Evolutionary conservation across 495 filamentous ascomycete genomes (phyloP).

Genomic region (Thermochaetoides thermophila): DNA sequence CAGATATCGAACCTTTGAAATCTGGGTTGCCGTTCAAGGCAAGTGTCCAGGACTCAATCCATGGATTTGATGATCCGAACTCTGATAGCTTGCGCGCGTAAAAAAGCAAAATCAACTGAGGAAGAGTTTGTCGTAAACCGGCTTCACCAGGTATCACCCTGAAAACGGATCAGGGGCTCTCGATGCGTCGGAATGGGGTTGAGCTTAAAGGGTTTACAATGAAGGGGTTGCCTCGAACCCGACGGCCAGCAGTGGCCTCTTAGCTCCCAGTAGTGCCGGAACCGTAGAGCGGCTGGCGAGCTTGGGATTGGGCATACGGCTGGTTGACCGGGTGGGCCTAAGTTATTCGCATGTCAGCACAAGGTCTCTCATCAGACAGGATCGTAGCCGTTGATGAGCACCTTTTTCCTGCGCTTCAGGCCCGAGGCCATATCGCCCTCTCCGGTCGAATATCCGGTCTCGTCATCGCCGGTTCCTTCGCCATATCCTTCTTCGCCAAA

Average conservation of each 20-base stretch:
- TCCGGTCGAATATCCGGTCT: conserved; percentile 37
- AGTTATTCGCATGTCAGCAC: conserved; percentile 9
- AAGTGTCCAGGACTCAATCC: no score
- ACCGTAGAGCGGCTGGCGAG: conserved; percentile 27
- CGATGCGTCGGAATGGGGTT: no score
- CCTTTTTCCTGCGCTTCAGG: conserved; percentile 43
- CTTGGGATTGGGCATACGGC: conserved; percentile 13
- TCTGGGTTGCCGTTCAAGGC: no score
- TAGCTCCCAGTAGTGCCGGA: conserved; percentile 25
- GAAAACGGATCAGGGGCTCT: conserved; percentile 17
- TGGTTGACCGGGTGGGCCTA: conserved; percentile 16
- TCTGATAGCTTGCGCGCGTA: no score
- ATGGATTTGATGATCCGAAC: no score
- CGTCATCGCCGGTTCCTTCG: conserved; percentile 38
- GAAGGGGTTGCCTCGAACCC: no score
- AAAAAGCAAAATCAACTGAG: no score
- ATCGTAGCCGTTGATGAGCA: conserved; percentile 21
- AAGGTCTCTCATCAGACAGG: conserved; percentile 12
- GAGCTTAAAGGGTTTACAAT: no score
- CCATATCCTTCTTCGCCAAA: conserved; percentile 44
- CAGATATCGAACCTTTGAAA: no score
- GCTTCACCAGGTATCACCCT: conserved; percentile 24
- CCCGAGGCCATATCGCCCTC: conserved; percentile 32
- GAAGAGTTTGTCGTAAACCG: conserved; percentile 9
- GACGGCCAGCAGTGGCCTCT: conserved; percentile 2